Percentiles rank a stretch among this genome's conserved stretches.
phyloP scores from a whole-genome alignment of 805 yeast species.

The Kodamaea kaohsiungensis region DNA sequence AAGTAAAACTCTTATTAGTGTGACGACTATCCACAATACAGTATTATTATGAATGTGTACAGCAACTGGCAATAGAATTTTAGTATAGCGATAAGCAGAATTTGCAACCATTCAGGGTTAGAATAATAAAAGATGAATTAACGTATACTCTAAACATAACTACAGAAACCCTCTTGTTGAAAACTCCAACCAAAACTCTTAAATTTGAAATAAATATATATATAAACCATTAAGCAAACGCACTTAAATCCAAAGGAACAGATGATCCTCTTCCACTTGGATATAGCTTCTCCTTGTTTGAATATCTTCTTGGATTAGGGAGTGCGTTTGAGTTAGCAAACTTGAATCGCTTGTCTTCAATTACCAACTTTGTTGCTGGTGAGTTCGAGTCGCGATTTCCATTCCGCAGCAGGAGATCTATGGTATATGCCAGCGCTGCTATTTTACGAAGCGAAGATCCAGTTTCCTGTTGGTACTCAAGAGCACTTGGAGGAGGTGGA shows the following conservation, averaged over 20 bases:
- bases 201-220: not conserved
- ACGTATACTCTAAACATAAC: not conserved
- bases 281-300: conserved; percentile 62
- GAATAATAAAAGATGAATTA: no score
- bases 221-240: not conserved
- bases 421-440: conserved; percentile 67
- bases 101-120: no score
- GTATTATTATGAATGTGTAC: no score
- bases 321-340: conserved; percentile 67
- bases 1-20: no score
- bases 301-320: conserved; percentile 86
- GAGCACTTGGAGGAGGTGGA: conserved; percentile 31
- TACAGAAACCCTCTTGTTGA: not conserved
- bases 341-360: conserved; percentile 70
- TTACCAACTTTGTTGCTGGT: conserved; percentile 37
- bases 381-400: conserved; percentile 15
- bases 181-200: not conserved
- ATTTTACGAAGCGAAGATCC: conserved; percentile 59
- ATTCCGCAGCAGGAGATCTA: conserved; percentile 37
- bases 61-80: no score
- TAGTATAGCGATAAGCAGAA: no score
- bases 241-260: conserved; percentile 72
- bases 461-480: conserved; percentile 45
- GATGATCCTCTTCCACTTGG: conserved; percentile 96
- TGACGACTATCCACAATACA: no score